Base-by-base conservation (phyloP, 2,329 filamentous ascomycete species). In the Akanthomyces uredinophilus region DNA sequence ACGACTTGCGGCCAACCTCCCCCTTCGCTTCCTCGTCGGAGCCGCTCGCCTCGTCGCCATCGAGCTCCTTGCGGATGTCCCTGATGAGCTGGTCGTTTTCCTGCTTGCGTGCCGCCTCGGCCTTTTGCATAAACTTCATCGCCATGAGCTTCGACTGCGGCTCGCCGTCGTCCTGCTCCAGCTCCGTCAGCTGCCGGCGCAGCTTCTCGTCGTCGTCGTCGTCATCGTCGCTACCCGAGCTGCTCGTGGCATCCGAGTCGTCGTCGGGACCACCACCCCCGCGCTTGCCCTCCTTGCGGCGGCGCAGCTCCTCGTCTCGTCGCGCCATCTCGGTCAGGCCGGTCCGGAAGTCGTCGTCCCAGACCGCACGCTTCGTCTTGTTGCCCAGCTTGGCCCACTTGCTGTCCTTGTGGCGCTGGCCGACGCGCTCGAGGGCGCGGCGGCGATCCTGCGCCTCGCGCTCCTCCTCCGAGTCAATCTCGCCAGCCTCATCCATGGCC, bases 121-220 rank as follows among this genome's bases (percentile, higher is more conserved):
- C 91, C 67, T 89, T 92, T 69, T 89, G 87, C 95, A 99, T 98
- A 73, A 99, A 99, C 64, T 91, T 91, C 88, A 99, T 92, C 57
- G 84, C 83, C 74, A 91, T 87, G 7, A 99, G 78, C 68, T 86
- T 88, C 16, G 88, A 87, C 67, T 83, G 81, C 0, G 84, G 83
- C 20, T 72, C 78, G n/a, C 77, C 77, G 24, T 83, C 81, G 16
- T 81, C 76, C 10, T 77, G 71, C 39, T 78, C 77, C 11, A 79
- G 75, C 20, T 77, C 74, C 18, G 77, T 77, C 7, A 79, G 67
- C 64, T 77, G 64, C 77, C 78, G 54, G 82, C 75, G 76, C 47
- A 87, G 73, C 47, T 77, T 76, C 22, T 85, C 85, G 5, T 84
- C 87, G 2, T 83, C 85, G 50, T 85, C 87, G 1, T 83, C 85